phyloP scores from a whole-genome alignment of 2,329 filamentous ascomycete species.

The Fusarium hainanense region DNA sequence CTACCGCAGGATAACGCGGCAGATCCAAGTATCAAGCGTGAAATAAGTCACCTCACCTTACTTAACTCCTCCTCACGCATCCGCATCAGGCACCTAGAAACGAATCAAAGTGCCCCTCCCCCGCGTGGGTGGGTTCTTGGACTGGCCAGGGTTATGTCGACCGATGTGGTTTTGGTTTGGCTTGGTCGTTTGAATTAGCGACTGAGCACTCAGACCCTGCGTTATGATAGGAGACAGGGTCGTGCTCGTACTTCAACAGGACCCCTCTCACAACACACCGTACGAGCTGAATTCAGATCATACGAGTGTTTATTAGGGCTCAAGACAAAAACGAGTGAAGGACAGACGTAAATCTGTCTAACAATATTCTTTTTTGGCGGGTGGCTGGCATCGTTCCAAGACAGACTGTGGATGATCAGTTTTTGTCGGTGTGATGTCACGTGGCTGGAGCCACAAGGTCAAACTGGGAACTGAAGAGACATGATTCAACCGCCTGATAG shows the following conservation, averaged over 20 bases:
- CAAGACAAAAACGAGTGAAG: constrained; percentile 2
- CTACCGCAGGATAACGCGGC: constrained; percentile 39
- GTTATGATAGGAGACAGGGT: constrained; percentile 7
- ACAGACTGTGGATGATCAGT: constrained; percentile 28
- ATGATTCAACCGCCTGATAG: constrained; percentile 2
- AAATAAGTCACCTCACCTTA: constrained; percentile 40
- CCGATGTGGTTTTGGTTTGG: constrained; percentile 23
- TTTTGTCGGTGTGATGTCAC: constrained; percentile 47
- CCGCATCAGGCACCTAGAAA: constrained; percentile 41
- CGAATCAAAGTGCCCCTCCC: constrained; percentile 45
- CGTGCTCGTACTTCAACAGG: neutral
- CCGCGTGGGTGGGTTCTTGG: constrained; percentile 40
- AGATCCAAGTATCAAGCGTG: constrained; percentile 42
- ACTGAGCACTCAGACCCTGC: constrained; percentile 34
- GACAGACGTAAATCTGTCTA: constrained; percentile 24
- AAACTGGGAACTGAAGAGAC: constrained; percentile 23
- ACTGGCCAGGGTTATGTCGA: constrained; percentile 31
- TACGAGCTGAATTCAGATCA: constrained; percentile 36
- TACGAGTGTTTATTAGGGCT: constrained; percentile 26
- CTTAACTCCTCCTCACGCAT: constrained; percentile 42
- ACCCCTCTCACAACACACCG: constrained; percentile 12
- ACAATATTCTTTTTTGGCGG: constrained; percentile 16
- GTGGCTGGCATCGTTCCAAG: constrained; percentile 34
- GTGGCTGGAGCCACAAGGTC: constrained; percentile 31
- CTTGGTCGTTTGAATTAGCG: constrained; percentile 3